Conservation (phyloP, 768 basidiomycete genomes). For the Rhizopogon roseolus region DNA sequence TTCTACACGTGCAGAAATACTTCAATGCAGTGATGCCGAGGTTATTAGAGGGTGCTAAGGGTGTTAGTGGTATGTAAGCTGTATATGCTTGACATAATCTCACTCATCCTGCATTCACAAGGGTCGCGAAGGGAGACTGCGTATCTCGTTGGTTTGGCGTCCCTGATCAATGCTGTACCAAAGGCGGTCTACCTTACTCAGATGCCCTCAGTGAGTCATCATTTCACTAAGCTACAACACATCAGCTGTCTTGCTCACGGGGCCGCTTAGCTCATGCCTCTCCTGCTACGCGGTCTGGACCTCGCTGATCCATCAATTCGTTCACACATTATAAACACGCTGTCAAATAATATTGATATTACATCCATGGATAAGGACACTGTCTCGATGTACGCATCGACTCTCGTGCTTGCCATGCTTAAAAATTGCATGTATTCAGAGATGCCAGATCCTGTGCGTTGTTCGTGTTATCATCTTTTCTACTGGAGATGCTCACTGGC, state of each 20-base stretch:
- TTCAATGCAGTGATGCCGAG: conserved; percentile 68
- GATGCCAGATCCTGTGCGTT: conserved; percentile 52
- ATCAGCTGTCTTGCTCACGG: background rate
- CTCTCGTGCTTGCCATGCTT: conserved; percentile 69
- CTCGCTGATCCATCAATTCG: conserved; percentile 71
- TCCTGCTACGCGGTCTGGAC: conserved; percentile 81
- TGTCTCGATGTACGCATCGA: conserved; percentile 65
- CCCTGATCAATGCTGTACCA: conserved; percentile 76
- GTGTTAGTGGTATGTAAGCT: conserved; percentile 42
- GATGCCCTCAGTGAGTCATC: conserved; percentile 49
- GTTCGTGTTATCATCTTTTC: background rate
- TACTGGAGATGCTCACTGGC: background rate
- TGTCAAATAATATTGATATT: conserved; percentile 65
- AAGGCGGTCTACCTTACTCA: conserved; percentile 67
- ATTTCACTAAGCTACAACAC: background rate
- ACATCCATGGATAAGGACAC: conserved; percentile 41
- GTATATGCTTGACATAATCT: background rate
- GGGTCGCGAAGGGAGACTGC: conserved; percentile 55
- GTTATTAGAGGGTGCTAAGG: conserved; percentile 64
- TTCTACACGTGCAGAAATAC: conserved; percentile 73
- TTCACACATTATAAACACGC: conserved; percentile 73
- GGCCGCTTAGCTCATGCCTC: conserved; percentile 71
- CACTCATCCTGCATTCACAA: conserved; percentile 17
- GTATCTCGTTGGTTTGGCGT: conserved; percentile 79
- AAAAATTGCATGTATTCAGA: conserved; percentile 49